A percentile compares a stretch with the other conserved stretches of the same genome.
These are phyloP conservation scores for Coprinellus aureogranulatus DNA, from an alignment of 768 basidiomycete genomes.

Conservation along the genomic window DNA sequence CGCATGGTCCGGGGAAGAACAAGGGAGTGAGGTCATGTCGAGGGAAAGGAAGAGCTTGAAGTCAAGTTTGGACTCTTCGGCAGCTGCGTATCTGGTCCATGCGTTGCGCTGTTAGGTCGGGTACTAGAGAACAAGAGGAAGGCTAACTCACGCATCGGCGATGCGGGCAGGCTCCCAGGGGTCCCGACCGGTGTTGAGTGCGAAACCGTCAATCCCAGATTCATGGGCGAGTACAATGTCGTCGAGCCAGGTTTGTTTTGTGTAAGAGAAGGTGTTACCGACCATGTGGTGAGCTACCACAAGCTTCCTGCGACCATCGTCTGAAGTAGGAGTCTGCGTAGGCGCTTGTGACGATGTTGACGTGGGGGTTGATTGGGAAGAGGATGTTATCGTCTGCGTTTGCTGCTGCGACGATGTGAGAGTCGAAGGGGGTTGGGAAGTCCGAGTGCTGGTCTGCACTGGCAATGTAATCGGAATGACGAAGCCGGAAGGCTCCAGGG, in stretches of 20 bases:
- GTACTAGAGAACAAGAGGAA: not conserved
- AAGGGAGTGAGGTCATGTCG: constrained; percentile 70
- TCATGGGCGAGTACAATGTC: constrained; percentile 56
- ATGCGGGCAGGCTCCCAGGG: constrained; percentile 62
- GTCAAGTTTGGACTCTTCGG: constrained; percentile 44
- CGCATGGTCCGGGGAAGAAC: constrained; percentile 47
- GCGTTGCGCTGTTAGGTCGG: not conserved
- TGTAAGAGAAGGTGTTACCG: constrained; percentile 69
- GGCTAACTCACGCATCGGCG: constrained; percentile 53
- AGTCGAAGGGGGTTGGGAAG: not conserved
- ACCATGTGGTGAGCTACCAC: constrained; percentile 63
- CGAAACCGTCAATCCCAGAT: constrained; percentile 66
- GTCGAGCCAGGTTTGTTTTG: constrained; percentile 41
- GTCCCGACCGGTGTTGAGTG: constrained; percentile 67
- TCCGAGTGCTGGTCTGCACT: too few species aligned
- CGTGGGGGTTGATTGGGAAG: not conserved
- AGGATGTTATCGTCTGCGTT: too few species aligned
- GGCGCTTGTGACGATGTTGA: not conserved
- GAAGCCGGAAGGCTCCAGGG: too few species aligned
- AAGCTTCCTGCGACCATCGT: constrained; percentile 31
- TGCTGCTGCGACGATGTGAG: too few species aligned
- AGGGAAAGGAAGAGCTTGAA: constrained; percentile 79
- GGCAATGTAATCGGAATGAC: too few species aligned
- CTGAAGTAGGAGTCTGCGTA: not conserved
- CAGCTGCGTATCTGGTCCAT: constrained; percentile 50